Evolutionary conservation across 1,139 yeast species (phyloP).

Genomic region (Eremothecium cymbalariae): DNA sequence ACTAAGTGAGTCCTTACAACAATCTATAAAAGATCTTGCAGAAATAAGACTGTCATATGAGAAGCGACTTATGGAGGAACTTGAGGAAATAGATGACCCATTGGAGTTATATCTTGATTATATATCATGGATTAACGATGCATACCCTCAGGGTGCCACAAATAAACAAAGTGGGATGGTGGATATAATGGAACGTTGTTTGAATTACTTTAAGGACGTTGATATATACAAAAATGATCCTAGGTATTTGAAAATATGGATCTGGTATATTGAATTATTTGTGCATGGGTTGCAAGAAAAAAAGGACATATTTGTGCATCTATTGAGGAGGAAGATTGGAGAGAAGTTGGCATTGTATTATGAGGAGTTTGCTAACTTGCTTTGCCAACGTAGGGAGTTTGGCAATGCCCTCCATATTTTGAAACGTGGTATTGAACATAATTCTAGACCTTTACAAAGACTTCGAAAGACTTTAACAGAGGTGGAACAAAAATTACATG

Average conservation of each 20-base stretch:
- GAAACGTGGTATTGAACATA: constrained; percentile 48
- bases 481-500: constrained; percentile 38
- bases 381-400: constrained; percentile 45
- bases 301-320: constrained; percentile 58
- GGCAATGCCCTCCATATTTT: constrained; percentile 60
- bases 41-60: constrained; percentile 36
- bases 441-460: constrained; percentile 59
- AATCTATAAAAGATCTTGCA: constrained; percentile 28
- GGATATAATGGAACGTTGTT: constrained; percentile 60
- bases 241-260: constrained; percentile 73
- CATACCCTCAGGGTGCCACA: constrained; percentile 66
- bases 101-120: constrained; percentile 64
- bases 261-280: constrained; percentile 32
- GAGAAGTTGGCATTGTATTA: constrained; percentile 58
- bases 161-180: constrained; percentile 61
- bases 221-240: constrained; percentile 71
- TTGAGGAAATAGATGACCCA: constrained; percentile 73
- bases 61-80: constrained; percentile 36
- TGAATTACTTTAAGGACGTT: constrained; percentile 59
- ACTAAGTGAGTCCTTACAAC: constrained; percentile 41
- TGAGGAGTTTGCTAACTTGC: constrained; percentile 64
- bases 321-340: constrained; percentile 72
- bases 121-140: constrained; percentile 60
- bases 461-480: constrained; percentile 43
- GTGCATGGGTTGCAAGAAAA: constrained; percentile 12